These are phyloP conservation scores for Nothophaeocryptopus gaeumannii DNA, from an alignment of 2,329 filamentous ascomycete species.

Conservation along the genomic window DNA sequence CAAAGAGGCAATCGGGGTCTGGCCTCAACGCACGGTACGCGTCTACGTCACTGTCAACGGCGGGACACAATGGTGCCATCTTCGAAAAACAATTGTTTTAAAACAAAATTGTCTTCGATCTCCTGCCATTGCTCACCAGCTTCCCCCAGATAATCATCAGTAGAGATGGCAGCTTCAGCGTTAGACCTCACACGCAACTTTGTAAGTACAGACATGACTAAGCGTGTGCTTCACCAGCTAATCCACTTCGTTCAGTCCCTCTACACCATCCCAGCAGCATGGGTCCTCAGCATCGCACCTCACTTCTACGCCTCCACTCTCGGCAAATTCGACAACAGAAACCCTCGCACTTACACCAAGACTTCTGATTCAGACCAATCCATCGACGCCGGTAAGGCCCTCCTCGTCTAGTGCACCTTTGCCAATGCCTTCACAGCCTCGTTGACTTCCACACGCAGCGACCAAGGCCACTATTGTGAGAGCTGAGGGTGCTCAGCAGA, in stretches of 20 bases:
- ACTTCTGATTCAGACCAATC: conserved; percentile 12
- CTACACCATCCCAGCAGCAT: conserved; percentile 32
- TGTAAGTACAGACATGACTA: conserved; percentile 1
- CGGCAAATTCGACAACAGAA: conserved; percentile 19
- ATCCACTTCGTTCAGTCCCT: conserved; percentile 18
- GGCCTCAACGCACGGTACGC: not conserved
- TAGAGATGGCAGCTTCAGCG: conserved; percentile 12
- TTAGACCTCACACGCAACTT: conserved; percentile 15
- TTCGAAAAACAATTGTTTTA: not conserved
- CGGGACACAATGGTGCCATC: too few relatives aligned
- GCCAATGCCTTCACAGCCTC: not conserved
- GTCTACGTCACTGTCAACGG: not conserved
- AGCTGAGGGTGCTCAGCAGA: conserved; percentile 39
- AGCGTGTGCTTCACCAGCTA: not conserved
- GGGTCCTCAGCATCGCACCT: conserved; percentile 35
- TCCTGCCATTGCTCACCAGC: not conserved
- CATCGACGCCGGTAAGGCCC: conserved; percentile 17
- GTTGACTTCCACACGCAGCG: conserved; percentile 10
- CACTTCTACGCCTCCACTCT: conserved; percentile 34
- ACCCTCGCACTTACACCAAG: conserved; percentile 14
- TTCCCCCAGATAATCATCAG: not conserved
- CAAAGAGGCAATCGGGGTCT: not conserved
- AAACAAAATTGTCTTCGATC: not conserved
- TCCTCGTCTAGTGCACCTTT: not conserved
- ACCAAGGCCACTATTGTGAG: conserved; percentile 38